Evolutionary conservation across 768 basidiomycete species (phyloP).

Genomic region (Boletales sp.): DNA sequence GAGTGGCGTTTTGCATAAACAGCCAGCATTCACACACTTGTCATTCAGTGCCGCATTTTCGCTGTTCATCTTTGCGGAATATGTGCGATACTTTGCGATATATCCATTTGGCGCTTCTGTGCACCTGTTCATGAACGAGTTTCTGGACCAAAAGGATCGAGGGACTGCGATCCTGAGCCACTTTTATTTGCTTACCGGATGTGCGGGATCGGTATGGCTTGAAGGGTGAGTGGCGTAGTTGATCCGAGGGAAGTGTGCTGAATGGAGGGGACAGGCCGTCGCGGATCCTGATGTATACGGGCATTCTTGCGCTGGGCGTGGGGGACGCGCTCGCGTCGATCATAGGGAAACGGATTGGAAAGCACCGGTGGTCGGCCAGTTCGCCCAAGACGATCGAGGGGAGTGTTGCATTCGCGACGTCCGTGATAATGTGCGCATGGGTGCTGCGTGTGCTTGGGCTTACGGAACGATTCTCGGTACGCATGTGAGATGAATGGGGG

Average conservation of each 20-base stretch:
- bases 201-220: slow-evolving; percentile 91
- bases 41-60: slow-evolving; percentile 95
- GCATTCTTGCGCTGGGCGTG: slow-evolving; percentile 83
- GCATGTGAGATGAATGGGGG: slow-evolving; percentile 3
- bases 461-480: slow-evolving; percentile 76
- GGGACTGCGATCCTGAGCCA: slow-evolving; percentile 97
- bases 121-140: slow-evolving; percentile 97
- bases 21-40: slow-evolving; percentile 96
- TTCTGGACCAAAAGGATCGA: slow-evolving; percentile 90
- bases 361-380: slow-evolving; percentile 77
- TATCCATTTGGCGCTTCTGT: slow-evolving; percentile 93
- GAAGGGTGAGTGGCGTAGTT: slow-evolving; percentile 65
- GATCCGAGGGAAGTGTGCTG: background rate
- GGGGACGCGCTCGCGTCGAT: slow-evolving; percentile 96
- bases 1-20: slow-evolving; percentile 8
- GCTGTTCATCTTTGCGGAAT: slow-evolving; percentile 93
- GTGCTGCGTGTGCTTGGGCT: slow-evolving; percentile 66
- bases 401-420: slow-evolving; percentile 72
- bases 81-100: slow-evolving; percentile 96
- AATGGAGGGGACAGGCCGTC: slow-evolving; percentile 35
- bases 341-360: slow-evolving; percentile 81
- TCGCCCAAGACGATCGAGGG: slow-evolving; percentile 92
- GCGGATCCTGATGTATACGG: slow-evolving; percentile 67
- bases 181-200: slow-evolving; percentile 94
- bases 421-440: slow-evolving; percentile 68